Evolutionary conservation across 768 basidiomycete genomes (phyloP), one percentile per base, ranked within the genome.

Genomic region (Boletus fagicola): DNA sequence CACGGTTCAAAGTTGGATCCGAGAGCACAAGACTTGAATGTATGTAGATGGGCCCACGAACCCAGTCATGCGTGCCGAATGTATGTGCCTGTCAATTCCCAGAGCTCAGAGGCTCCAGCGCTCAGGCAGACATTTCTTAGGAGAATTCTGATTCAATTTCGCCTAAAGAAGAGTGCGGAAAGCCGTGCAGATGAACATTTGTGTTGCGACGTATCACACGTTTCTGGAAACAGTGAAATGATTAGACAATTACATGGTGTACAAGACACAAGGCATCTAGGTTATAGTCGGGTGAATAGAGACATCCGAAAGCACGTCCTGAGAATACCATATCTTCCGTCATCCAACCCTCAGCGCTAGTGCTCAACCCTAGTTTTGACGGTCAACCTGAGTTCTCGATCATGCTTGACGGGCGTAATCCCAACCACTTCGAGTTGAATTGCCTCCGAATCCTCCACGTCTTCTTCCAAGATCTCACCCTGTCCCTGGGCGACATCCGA

Each of bases 1-100:
- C 28, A 48, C 59, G 22, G 51, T 57, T 20, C 55, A 51, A 24
- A 45, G 49, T n/a, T 68, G 62, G 64, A 16, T 67, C 4, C 44
- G 51, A 56, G 59, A 58, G 30, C 65, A 62, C 46, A 52, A 40
- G 30, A 28, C 10, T 31, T 44, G 53, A 39, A 20, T 42, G 31
- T 44, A 35, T 24, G 43, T 57, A 44, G 30, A 38, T 20, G 38
- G n/a, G n/a, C 33, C 12, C 33, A 35, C 33, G 33, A 16, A 8
- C 38, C n/a, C 39, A 15, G 12, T 22, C 42, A 7, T 13, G 22
- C 11, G 20, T 13, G 42, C 13, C 42, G 8, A 15, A 24, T 24
- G 43, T 44, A 44, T 43, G 45, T 11, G 18, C 18, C 1, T 28
- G 31, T 33, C 33, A 9, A n/a, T n/a, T n/a, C n/a, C 28, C 5